Percentiles rank a stretch among this genome's conserved stretches.
Conservation (phyloP, 2,329 filamentous ascomycete species). For the Colletotrichum aenigma region DNA sequence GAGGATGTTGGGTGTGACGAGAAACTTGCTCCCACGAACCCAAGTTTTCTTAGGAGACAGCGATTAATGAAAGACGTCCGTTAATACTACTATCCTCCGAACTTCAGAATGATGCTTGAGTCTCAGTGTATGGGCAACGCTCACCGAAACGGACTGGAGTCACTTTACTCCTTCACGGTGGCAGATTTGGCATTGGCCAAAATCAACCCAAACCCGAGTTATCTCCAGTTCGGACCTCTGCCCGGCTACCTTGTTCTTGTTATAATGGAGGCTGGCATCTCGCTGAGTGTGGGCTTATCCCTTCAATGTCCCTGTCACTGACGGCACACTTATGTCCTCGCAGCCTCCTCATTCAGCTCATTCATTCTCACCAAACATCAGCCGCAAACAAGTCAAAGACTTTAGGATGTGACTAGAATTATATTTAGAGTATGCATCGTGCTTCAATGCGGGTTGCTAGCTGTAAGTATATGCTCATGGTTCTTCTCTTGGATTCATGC, state of each 20-base stretch:
- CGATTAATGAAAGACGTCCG: neutral
- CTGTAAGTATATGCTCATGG: neutral
- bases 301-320: neutral
- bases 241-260: neutral
- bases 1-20: neutral
- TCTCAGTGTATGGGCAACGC: neutral
- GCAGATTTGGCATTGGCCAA: neutral
- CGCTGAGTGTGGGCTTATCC: too few relatives aligned
- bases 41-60: neutral
- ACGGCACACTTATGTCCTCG: neutral
- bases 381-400: neutral
- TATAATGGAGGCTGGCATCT: neutral
- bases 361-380: neutral
- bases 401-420: neutral
- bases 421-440: neutral
- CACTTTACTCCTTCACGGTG: neutral
- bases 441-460: neutral
- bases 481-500: neutral
- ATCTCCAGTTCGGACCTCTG: neutral
- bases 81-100: neutral
- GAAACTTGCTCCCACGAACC: neutral
- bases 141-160: neutral
- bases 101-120: neutral
- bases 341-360: neutral
- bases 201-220: neutral